Percentiles rank a stretch among this genome's conserved stretches.
These are phyloP conservation scores for Viola pubescens DNA, from an alignment of 441 rosid genomes.

Conservation along the genomic window DNA sequence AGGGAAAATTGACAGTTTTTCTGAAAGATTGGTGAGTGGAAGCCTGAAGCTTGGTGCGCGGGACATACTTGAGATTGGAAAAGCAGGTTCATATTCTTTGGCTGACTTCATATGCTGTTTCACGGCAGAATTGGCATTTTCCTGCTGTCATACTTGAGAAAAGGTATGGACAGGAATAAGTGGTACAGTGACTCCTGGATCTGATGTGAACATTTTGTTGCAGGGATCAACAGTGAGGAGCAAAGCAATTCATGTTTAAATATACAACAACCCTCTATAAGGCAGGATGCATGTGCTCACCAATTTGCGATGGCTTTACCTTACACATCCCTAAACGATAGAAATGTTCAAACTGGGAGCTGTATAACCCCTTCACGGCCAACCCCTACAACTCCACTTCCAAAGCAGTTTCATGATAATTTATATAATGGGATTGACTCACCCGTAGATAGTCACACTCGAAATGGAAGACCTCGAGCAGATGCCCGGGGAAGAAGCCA, in stretches of 20 bases:
- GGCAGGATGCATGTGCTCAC: constrained; percentile 49
- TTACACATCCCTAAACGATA: constrained; percentile 41
- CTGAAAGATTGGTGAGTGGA: constrained; percentile 56
- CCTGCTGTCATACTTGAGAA: constrained; percentile 11
- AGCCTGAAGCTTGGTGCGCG: constrained; percentile 37
- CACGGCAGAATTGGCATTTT: constrained; percentile 4
- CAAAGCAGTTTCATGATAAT: constrained; percentile 45
- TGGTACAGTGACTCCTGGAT: constrained; percentile 12
- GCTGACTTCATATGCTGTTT: constrained; percentile 13
- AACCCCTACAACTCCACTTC: constrained; percentile 31
- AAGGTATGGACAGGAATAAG: neutral
- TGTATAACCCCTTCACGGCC: constrained; percentile 38
- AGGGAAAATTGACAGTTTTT: constrained; percentile 48
- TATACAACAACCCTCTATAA: constrained; percentile 41
- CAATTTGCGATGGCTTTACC: constrained; percentile 40
- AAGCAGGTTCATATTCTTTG: constrained; percentile 44
- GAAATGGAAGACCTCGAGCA: constrained; percentile 51
- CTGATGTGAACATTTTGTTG: constrained; percentile 20
- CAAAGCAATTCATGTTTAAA: constrained; percentile 39
- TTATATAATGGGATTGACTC: constrained; percentile 50
- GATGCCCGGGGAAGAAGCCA: constrained; percentile 66
- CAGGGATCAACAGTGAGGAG: constrained; percentile 51
- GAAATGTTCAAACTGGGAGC: constrained; percentile 45
- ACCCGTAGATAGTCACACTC: constrained; percentile 37
- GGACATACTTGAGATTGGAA: constrained; percentile 46